A percentile compares a stretch with the other conserved stretches of the same genome.
These are phyloP conservation scores for Cyclocybe cylindracea DNA, from an alignment of 768 basidiomycete species.

Conservation along the genomic window DNA sequence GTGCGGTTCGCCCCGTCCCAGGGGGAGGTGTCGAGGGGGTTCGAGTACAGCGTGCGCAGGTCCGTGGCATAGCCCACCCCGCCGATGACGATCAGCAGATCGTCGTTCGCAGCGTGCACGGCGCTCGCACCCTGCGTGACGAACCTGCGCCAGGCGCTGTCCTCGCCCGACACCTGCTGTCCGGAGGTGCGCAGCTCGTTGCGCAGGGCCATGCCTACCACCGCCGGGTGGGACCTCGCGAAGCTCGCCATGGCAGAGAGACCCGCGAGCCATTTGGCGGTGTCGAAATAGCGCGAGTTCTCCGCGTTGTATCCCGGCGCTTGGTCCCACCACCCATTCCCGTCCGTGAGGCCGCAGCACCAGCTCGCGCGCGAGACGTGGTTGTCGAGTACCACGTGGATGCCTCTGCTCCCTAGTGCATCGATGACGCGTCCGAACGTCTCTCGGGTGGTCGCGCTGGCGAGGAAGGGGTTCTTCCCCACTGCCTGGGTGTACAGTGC, in stretches of 20 bases:
- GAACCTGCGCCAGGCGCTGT: constrained; percentile 16
- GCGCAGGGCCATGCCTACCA: constrained; percentile 20
- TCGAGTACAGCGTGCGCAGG: constrained; percentile 8
- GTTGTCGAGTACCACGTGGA: constrained; percentile 19
- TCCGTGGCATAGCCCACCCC: constrained; percentile 12
- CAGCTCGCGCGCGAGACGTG: constrained; percentile 20
- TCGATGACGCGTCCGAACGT: constrained; percentile 17
- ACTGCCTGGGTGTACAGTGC: constrained; percentile 12
- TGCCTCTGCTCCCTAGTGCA: constrained; percentile 5
- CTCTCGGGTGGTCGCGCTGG: constrained; percentile 11
- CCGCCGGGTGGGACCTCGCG: constrained; percentile 12
- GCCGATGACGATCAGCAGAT: constrained; percentile 16
- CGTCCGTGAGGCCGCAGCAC: constrained; percentile 19
- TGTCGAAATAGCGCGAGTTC: constrained; percentile 19
- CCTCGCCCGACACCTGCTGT: constrained; percentile 12
- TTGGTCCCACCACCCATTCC: constrained; percentile 20
- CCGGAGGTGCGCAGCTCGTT: constrained; percentile 17
- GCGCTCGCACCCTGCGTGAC: constrained; percentile 13
- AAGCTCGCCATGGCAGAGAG: constrained; percentile 16
- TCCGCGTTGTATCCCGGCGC: constrained; percentile 17
- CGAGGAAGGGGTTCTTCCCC: constrained; percentile 15
- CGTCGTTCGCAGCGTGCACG: constrained; percentile 8
- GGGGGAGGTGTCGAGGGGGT: constrained; percentile 4
- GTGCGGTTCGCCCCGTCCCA: background rate
- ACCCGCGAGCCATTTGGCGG: constrained; percentile 17